Conservation (phyloP, 225 moss, liverwort and hornwort genomes). For the Physcomitrium patens region DNA sequence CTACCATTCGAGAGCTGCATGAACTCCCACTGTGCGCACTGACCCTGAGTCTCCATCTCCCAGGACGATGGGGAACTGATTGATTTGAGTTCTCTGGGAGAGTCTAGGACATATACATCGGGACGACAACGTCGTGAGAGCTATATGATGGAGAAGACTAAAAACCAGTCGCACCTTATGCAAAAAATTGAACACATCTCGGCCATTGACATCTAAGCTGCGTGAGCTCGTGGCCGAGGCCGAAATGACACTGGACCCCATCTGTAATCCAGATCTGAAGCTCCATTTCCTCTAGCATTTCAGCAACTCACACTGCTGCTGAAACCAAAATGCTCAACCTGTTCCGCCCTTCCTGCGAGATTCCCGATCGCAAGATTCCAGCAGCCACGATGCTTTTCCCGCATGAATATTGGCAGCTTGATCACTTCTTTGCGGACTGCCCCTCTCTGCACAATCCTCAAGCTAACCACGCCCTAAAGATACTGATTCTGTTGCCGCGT, state of each 20-base stretch:
- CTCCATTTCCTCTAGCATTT: slow-evolving; percentile 20
- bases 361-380: slow-evolving; percentile 36
- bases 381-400: slow-evolving; percentile 27
- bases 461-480: neutral
- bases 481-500: neutral
- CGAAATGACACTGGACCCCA: slow-evolving; percentile 17
- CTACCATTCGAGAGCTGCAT: neutral
- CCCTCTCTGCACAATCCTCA: slow-evolving; percentile 5
- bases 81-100: no score
- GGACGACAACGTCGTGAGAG: slow-evolving; percentile 1
- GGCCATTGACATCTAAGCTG: slow-evolving; percentile 18
- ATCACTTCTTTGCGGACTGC: neutral
- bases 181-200: neutral
- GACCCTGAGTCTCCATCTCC: neutral
- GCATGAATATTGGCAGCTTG: neutral
- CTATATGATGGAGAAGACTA: slow-evolving; percentile 7
- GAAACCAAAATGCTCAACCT: slow-evolving; percentile 6
- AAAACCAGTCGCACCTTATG: slow-evolving; percentile 24
- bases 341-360: neutral
- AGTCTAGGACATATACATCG: neutral
- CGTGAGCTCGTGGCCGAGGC: slow-evolving; percentile 10
- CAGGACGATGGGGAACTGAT: neutral
- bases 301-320: neutral
- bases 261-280: slow-evolving; percentile 37
- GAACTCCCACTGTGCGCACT: neutral